Evolutionary conservation across 2,329 filamentous ascomycete genomes (phyloP).

Genomic region (Trematosphaeria pertusa): DNA sequence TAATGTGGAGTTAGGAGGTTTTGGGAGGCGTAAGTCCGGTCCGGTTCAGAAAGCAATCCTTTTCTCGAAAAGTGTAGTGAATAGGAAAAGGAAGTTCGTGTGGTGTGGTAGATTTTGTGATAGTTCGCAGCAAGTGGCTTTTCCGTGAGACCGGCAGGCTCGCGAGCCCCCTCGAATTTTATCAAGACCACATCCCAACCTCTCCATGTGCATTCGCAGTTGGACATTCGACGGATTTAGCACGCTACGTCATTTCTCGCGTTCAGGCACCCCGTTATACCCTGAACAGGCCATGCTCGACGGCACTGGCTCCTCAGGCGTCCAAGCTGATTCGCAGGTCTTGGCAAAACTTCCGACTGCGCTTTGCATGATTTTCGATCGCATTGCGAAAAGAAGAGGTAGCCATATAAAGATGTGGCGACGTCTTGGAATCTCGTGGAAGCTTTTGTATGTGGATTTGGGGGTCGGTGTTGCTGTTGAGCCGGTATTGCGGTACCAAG

Average conservation of each 20-base stretch:
- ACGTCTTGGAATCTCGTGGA: no score
- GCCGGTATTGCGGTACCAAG: no score
- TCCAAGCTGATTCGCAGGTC: no score
- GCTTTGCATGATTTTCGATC: no score
- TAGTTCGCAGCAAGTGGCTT: not conserved
- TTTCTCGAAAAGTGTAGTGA: not conserved
- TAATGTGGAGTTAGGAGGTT: not conserved
- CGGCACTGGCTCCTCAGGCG: no score
- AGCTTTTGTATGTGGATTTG: no score
- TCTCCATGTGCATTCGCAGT: not conserved
- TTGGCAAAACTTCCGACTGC: no score
- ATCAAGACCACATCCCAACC: not conserved
- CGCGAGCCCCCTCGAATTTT: not conserved
- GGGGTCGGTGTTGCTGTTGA: no score
- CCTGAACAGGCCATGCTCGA: no score
- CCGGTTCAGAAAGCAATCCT: not conserved
- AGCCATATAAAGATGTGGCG: no score
- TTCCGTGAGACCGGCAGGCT: not conserved
- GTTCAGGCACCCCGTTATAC: not conserved
- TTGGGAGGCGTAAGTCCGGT: not conserved
- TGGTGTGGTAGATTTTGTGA: not conserved
- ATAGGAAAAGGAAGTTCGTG: not conserved
- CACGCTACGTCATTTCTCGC: not conserved
- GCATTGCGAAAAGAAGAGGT: no score
- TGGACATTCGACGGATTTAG: not conserved